These are phyloP conservation scores for Aspergillus sp. DNA, from an alignment of 2,329 filamentous ascomycete genomes.

Conservation along the genomic window DNA sequence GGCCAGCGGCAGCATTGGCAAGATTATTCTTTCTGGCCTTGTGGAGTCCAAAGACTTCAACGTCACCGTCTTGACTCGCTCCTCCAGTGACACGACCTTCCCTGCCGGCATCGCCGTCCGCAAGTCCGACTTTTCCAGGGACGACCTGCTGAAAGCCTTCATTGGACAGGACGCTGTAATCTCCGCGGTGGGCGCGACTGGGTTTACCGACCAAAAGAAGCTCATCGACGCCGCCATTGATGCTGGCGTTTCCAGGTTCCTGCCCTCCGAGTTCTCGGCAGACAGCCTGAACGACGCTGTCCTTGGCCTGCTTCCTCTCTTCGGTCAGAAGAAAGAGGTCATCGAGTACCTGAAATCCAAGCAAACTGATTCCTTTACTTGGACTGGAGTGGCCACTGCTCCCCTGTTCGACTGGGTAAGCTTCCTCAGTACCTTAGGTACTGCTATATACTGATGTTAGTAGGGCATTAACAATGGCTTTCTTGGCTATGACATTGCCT, in stretches of 20 bases:
- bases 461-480: slow-evolving; percentile 51
- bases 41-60: slow-evolving; percentile 16
- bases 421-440: neutral
- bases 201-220: slow-evolving; percentile 28
- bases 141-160: slow-evolving; percentile 24
- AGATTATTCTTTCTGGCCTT: slow-evolving; percentile 22
- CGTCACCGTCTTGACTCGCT: slow-evolving; percentile 28
- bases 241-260: slow-evolving; percentile 34
- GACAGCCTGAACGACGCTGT: slow-evolving; percentile 27
- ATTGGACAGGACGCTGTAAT: slow-evolving; percentile 33
- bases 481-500: slow-evolving; percentile 52
- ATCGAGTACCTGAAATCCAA: slow-evolving; percentile 56
- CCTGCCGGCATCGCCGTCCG: slow-evolving; percentile 19
- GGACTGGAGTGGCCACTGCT: slow-evolving; percentile 60
- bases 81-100: slow-evolving; percentile 18
- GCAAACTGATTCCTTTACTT: slow-evolving; percentile 51
- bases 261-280: slow-evolving; percentile 35
- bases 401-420: slow-evolving; percentile 61
- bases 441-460: neutral
- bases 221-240: slow-evolving; percentile 33
- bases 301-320: slow-evolving; percentile 25
- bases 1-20: slow-evolving; percentile 27
- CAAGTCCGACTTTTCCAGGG: slow-evolving; percentile 26
- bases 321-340: slow-evolving; percentile 26
- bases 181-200: slow-evolving; percentile 26